Evolutionary conservation across 148 eudicot genomes (phyloP).

Genomic region (Vaccinium darrowii): DNA sequence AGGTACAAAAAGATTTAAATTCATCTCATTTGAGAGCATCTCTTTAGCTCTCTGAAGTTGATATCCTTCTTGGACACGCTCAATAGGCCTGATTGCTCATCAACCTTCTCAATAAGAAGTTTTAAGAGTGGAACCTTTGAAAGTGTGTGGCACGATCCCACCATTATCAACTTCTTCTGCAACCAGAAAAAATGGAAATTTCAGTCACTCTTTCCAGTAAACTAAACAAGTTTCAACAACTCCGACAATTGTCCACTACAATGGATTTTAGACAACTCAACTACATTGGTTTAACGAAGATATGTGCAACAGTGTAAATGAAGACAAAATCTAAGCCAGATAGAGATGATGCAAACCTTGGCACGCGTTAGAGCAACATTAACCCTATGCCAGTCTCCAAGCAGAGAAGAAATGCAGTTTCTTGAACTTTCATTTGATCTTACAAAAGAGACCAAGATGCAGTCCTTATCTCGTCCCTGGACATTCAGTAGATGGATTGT

Average conservation of each 20-base stretch:
- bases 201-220: not conserved
- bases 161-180: constrained; percentile 96
- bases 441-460: constrained; percentile 85
- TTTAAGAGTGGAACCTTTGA: constrained; percentile 78
- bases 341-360: constrained; percentile 51
- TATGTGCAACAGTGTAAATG: not conserved
- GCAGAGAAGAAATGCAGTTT: constrained; percentile 72
- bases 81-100: constrained; percentile 65
- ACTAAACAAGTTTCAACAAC: not conserved
- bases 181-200: not conserved
- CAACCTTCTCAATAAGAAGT: constrained; percentile 85
- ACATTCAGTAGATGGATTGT: not conserved
- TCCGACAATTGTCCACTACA: not conserved
- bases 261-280: not conserved
- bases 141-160: constrained; percentile 81
- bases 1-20: not conserved
- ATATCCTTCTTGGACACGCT: constrained; percentile 61
- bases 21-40: constrained; percentile 53
- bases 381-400: constrained; percentile 97
- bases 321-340: not conserved
- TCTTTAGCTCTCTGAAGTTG: constrained; percentile 49
- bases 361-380: constrained; percentile 96
- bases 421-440: constrained; percentile 67
- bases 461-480: constrained; percentile 97
- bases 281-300: not conserved